phyloP scores from a whole-genome alignment of 345 rosid genomes.

The Hibiscus syriacus region DNA sequence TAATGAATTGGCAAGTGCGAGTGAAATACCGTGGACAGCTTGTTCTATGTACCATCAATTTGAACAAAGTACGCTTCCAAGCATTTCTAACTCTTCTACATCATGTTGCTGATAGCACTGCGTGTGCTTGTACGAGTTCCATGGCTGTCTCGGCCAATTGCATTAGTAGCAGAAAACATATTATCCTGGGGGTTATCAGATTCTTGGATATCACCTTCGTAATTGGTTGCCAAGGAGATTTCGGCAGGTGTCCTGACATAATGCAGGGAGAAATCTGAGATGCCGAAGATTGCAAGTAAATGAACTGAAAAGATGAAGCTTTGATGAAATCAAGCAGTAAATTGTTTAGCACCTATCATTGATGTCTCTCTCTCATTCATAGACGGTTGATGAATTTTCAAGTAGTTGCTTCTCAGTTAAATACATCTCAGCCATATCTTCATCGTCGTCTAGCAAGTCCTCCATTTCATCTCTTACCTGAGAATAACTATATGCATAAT shows the following conservation, averaged over 20 bases:
- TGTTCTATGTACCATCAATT: conserved; percentile 85
- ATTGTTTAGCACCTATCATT: conserved; percentile 45
- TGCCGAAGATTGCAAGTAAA: background rate
- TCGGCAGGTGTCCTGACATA: conserved; percentile 45
- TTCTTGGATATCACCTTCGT: conserved; percentile 36
- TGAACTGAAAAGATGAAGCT: background rate
- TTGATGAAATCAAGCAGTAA: background rate
- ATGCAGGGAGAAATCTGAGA: conserved; percentile 1
- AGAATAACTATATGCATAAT: background rate
- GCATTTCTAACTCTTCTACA: conserved; percentile 97
- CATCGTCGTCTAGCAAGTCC: conserved; percentile 91
- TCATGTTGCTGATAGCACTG: conserved; percentile 72
- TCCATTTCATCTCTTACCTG: conserved; percentile 95
- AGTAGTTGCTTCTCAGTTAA: conserved; percentile 76
- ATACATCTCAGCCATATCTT: conserved; percentile 98
- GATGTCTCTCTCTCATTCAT: conserved; percentile 50
- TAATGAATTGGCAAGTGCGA: background rate
- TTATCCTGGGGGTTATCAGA: conserved; percentile 35
- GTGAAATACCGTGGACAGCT: conserved; percentile 70
- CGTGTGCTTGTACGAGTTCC: conserved; percentile 56
- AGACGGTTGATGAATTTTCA: conserved; percentile 60
- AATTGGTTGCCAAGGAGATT: conserved; percentile 32
- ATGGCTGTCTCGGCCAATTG: conserved; percentile 51
- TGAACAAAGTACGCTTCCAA: conserved; percentile 96
- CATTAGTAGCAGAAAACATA: conserved; percentile 37